phyloP scores from a whole-genome alignment of 2,329 filamentous ascomycete genomes.

The Ophiostoma pallidulum region DNA sequence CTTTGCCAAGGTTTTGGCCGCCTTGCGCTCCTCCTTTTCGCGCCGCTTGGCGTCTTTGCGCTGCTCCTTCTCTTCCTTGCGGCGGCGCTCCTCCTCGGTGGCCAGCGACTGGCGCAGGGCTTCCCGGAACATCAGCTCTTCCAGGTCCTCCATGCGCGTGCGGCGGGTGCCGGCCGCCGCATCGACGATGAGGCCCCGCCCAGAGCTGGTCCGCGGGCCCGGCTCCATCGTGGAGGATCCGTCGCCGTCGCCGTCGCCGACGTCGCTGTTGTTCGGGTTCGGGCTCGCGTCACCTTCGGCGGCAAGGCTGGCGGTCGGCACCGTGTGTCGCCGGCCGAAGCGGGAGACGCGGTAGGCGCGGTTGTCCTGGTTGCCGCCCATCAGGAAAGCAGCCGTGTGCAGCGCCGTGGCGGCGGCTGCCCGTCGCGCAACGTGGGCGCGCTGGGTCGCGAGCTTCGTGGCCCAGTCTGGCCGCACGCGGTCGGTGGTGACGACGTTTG shows the following conservation, averaged over 20 bases:
- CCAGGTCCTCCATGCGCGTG: constrained; percentile 70
- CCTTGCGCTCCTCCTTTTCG: constrained; percentile 76
- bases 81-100: constrained; percentile 85
- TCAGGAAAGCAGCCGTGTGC: constrained; percentile 88
- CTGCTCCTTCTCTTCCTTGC: constrained; percentile 70
- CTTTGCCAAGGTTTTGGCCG: constrained; percentile 51
- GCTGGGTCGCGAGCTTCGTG: constrained; percentile 74
- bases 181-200: constrained; percentile 15
- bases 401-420: constrained; percentile 89
- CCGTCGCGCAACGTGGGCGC: constrained; percentile 73
- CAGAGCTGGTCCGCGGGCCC: constrained; percentile 24
- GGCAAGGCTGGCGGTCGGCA: constrained; percentile 24
- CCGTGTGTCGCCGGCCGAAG: constrained; percentile 47
- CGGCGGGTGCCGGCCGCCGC: constrained; percentile 25
- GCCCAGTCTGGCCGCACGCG: constrained; percentile 90
- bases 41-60: constrained; percentile 76
- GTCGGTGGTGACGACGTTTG: constrained; percentile 86
- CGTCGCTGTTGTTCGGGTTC: constrained; percentile 18
- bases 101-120: constrained; percentile 86
- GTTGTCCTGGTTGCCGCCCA: constrained; percentile 55
- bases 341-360: constrained; percentile 45
- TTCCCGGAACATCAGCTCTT: constrained; percentile 98
- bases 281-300: constrained; percentile 22
- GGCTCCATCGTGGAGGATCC: constrained; percentile 25
- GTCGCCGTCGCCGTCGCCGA: constrained; percentile 18